These are phyloP conservation scores for Gossypium laxum DNA, from an alignment of 441 rosid species.

Conservation along the genomic window DNA sequence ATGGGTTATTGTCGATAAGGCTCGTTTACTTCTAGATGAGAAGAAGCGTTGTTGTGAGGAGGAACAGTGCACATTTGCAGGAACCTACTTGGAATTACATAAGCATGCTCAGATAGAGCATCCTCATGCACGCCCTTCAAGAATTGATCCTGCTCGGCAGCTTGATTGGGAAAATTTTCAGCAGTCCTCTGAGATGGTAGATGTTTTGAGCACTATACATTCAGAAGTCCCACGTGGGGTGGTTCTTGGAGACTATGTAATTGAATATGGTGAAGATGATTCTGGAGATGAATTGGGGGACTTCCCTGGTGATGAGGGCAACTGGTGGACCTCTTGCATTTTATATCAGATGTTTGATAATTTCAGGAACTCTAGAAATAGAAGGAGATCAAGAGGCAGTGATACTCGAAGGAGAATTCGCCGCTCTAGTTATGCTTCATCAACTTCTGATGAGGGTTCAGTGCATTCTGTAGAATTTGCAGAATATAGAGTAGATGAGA, in stretches of 20 bases:
- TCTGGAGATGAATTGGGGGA: slow-evolving; percentile 88
- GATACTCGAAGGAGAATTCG: slow-evolving; percentile 69
- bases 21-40: slow-evolving; percentile 56
- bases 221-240: slow-evolving; percentile 92
- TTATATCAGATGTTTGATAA: slow-evolving; percentile 80
- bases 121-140: slow-evolving; percentile 80
- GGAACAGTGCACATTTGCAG: slow-evolving; percentile 44
- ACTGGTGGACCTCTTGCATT: slow-evolving; percentile 97
- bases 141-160: slow-evolving; percentile 79
- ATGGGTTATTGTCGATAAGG: slow-evolving; percentile 62
- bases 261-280: slow-evolving; percentile 84
- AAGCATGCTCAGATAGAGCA: slow-evolving; percentile 68
- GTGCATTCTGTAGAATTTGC: slow-evolving; percentile 68
- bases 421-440: slow-evolving; percentile 53
- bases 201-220: slow-evolving; percentile 91
- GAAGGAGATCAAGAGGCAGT: slow-evolving; percentile 70
- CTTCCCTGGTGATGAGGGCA: slow-evolving; percentile 63
- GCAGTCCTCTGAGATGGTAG: slow-evolving; percentile 89
- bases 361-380: slow-evolving; percentile 72
- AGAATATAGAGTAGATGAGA: slow-evolving; percentile 74
- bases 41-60: slow-evolving; percentile 61
- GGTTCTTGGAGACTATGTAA: slow-evolving; percentile 91
- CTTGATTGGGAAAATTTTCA: slow-evolving; percentile 97
- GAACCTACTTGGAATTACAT: slow-evolving; percentile 59
- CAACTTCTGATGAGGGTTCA: slow-evolving; percentile 88